These are phyloP conservation scores for Rubus parviflorus DNA, from an alignment of 306 rosid genomes.

Conservation along the genomic window DNA sequence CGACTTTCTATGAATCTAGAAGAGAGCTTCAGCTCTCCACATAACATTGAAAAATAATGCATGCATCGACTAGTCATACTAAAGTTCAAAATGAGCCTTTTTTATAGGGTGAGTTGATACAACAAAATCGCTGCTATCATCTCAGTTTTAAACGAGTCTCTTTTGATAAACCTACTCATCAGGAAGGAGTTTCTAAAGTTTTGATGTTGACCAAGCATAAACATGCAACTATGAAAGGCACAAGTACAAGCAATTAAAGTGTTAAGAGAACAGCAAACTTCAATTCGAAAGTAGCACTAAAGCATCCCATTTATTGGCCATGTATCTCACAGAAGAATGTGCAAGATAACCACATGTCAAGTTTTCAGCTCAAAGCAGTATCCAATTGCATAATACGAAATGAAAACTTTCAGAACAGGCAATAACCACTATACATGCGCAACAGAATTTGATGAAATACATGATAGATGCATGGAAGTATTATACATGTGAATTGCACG, in stretches of 20 bases:
- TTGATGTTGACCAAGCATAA: neutral
- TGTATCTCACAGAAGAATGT: neutral
- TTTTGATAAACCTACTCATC: neutral
- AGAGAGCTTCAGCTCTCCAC: conserved; percentile 1
- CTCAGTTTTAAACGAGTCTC: neutral
- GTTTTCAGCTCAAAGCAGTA: conserved; percentile 1
- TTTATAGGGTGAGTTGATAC: neutral
- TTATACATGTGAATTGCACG: conserved; percentile 4
- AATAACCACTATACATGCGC: neutral
- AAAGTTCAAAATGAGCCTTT: neutral
- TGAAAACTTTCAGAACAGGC: neutral
- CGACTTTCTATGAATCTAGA: neutral
- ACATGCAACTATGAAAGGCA: neutral
- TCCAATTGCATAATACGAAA: neutral
- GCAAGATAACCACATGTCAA: conserved; percentile 10
- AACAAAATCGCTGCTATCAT: neutral
- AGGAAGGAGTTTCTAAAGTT: neutral
- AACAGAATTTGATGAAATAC: neutral
- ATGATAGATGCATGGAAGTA: neutral
- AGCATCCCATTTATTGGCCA: neutral
- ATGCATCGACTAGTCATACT: neutral
- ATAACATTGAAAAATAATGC: neutral
- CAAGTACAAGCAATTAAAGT: neutral
- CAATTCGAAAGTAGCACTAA: neutral
- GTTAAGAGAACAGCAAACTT: neutral